Evolutionary conservation across 345 rosid genomes (phyloP), one percentile per base, ranked within the genome.

Genomic region (Populus simonii): DNA sequence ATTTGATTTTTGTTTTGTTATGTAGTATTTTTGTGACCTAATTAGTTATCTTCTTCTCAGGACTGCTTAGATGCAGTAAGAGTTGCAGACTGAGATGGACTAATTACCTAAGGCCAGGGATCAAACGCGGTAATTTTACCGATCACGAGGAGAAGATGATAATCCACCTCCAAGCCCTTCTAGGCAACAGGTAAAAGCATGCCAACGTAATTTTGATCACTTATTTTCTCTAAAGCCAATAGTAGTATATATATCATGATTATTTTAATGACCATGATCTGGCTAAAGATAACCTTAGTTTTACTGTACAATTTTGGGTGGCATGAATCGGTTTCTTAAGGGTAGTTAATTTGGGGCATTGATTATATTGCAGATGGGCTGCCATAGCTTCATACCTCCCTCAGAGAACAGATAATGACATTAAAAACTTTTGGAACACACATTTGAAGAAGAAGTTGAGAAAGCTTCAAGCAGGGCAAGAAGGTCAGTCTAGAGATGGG

Each of bases 31-130:
- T 20, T 39, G 7, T 68, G 74, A 43, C 35, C 23, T 73, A 29
- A 25, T 31, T 41, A 35, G n/a, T 27, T 27, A 13, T 29, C 49
- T 39, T 66, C 51, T 23, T 75, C 80, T 33, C 86, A 96, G 99
- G 97, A 68, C 83, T 96, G 91, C 90, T 89, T 63, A 90, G 99
- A 79, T 96, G 99, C 92, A 93, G 98, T 76, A 96, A 96, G 84
- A 96, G 99, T 78, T 96, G 99, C 85, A 87, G 99, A 82, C 98
- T 96, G 61, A 80, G 99, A 79, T 96, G 99, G 99, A 96, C 97
- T 68, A 96, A 96, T 83, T 96, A 96, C 80, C 92, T 96, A 57
- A 86, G 97, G 74, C 99, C 99, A 0, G 99, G 99, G 11, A 93
- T 96, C 70, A 92, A 88, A 83, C 89, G 99, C 5, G 99, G 99